These are phyloP conservation scores for Monosporascus sp. DNA, from an alignment of 2,329 filamentous ascomycete genomes.

Conservation along the genomic window DNA sequence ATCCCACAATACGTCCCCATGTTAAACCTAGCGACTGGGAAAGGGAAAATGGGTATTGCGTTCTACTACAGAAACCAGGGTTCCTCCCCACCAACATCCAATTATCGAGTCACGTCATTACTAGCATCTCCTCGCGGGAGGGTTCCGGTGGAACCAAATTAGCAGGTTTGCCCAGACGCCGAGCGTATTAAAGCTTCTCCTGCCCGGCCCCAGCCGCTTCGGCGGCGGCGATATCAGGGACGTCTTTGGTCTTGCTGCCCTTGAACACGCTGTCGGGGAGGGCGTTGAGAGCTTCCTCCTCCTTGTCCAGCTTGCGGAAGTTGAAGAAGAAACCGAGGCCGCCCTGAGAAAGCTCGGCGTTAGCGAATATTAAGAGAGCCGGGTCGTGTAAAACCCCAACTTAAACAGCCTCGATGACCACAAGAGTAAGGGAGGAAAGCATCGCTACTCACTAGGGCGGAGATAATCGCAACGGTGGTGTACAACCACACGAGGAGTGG, in stretches of 20 bases:
- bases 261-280: conserved; percentile 32
- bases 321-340: conserved; percentile 66
- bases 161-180: conserved; percentile 15
- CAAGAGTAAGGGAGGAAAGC: background rate
- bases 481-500: conserved; percentile 74
- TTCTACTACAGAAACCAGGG: too few relatives aligned
- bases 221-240: conserved; percentile 16
- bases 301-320: conserved; percentile 56
- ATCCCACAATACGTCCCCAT: too few relatives aligned
- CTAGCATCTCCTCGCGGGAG: too few relatives aligned
- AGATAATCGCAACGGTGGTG: conserved; percentile 58
- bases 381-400: background rate
- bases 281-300: conserved; percentile 65
- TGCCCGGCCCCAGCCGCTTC: conserved; percentile 19
- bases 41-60: too few relatives aligned
- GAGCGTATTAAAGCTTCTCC: conserved; percentile 19
- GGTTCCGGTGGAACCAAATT: too few relatives aligned
- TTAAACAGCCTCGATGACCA: too few relatives aligned
- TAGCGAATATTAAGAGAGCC: background rate
- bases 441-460: conserved; percentile 37
- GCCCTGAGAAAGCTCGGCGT: conserved; percentile 18
- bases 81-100: too few relatives aligned
- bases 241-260: conserved; percentile 19
- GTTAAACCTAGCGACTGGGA: too few relatives aligned
- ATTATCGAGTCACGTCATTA: too few relatives aligned